These are phyloP conservation scores for Grifola frondosa DNA, from an alignment of 1,284 basidiomycete genomes.

Conservation along the genomic window DNA sequence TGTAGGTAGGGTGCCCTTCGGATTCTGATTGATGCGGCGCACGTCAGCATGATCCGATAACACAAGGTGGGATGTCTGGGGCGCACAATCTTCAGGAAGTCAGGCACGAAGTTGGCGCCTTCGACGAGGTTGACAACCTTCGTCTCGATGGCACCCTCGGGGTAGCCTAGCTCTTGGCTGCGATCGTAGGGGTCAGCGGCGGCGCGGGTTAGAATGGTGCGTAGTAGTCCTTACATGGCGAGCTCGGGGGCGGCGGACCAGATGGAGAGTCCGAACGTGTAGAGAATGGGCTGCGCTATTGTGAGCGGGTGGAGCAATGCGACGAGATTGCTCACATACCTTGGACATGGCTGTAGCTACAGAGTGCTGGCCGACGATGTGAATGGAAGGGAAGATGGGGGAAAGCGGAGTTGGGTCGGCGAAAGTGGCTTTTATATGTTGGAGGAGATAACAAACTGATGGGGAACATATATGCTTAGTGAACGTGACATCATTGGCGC, in stretches of 20 bases:
- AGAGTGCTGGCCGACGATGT: not conserved
- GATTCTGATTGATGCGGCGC: slow-evolving; percentile 39
- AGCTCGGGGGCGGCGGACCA: slow-evolving; percentile 52
- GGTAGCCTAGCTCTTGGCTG: slow-evolving; percentile 45
- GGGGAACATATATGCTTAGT: not conserved
- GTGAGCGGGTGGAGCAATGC: not conserved
- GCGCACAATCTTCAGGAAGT: slow-evolving; percentile 52
- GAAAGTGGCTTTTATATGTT: slow-evolving; percentile 12
- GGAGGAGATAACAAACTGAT: not conserved
- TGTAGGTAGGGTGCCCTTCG: slow-evolving; percentile 54
- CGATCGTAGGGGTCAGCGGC: not conserved
- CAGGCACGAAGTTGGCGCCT: slow-evolving; percentile 63
- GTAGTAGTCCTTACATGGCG: slow-evolving; percentile 40
- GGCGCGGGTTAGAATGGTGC: not conserved
- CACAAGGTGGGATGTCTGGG: not conserved
- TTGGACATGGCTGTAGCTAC: slow-evolving; percentile 10
- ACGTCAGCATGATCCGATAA: not conserved
- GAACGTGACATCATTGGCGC: no score
- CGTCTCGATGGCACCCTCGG: slow-evolving; percentile 35
- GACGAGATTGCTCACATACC: slow-evolving; percentile 5
- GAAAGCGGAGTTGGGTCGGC: not conserved
- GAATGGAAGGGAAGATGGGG: not conserved
- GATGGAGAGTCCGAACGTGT: slow-evolving; percentile 45
- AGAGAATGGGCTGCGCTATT: slow-evolving; percentile 37
- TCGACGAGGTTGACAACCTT: slow-evolving; percentile 44